Base-by-base conservation (phyloP, 306 rosid species). In the Inga laurina region DNA sequence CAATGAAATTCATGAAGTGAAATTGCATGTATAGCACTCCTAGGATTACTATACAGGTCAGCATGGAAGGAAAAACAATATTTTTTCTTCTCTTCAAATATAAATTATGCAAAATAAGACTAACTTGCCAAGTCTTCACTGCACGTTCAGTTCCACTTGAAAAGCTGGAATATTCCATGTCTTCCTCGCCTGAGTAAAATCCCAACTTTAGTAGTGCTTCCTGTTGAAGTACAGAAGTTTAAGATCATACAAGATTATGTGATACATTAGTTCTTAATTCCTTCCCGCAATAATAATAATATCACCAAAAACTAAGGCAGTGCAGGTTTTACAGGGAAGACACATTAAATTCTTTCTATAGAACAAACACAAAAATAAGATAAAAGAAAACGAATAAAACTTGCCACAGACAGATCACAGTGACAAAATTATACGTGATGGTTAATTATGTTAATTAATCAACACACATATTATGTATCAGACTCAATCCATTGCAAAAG, bases 81-180 rank as follows among this genome's bases (percentile, higher is more conserved):
- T 41, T 51, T 14, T 67, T 54, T 48, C 15, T 54, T 49, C 35
- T 57, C 66, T 44, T 76, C 46, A 44, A 22, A 54, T 6, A 27
- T 67, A 86, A 24, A 69, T 49, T 32, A 27, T 24, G 76, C 59
- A 72, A 44, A 65, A 76, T 39, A 83, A 56, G 69, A 90, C 97
- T 86, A 88, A 94, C 99, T 83, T 96, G 99, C 98, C 99, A 96
- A 70, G 99, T 96, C 90, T 90, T 96, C 68, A 96, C 97, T 14
- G 97, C 99, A 66, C 94, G 94, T 72, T 96, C 98, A 7, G 99
- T 94, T 76, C 97, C 98, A 76, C 84, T 87, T 51, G 97, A 86
- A 90, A 96, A 96, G 88, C 92, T 90, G 7, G 97, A 91, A 79
- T 65, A 94, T 49, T 94, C 98, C 93, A 91, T 89, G 84, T 96